Percentiles rank a stretch among this genome's conserved stretches.
phyloP scores from a whole-genome alignment of 2,329 filamentous ascomycete species.

The Clarireedia homoeocarpa region DNA sequence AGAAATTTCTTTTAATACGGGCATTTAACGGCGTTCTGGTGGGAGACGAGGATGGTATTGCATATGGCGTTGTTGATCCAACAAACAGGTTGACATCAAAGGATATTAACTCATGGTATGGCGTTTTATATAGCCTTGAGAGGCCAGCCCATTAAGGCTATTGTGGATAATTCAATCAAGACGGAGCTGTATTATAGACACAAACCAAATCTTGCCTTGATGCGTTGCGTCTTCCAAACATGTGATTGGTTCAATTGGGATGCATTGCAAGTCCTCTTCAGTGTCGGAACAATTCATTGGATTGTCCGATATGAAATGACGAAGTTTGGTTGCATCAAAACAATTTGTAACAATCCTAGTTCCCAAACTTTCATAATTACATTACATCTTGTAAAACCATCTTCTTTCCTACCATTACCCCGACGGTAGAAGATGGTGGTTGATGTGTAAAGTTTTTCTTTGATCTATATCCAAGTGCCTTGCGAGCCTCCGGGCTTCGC shows the following conservation, averaged over 20 bases:
- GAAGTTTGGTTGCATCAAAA: not conserved
- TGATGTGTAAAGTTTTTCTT: slow-evolving; percentile 1
- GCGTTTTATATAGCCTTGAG: not conserved
- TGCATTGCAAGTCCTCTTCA: no score
- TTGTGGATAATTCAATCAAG: not conserved
- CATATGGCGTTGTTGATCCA: slow-evolving; percentile 1
- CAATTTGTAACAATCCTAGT: not conserved
- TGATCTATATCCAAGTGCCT: not conserved
- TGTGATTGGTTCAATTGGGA: no score
- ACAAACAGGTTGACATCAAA: not conserved
- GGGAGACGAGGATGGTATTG: not conserved
- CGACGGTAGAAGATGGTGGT: not conserved
- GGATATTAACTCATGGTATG: slow-evolving; percentile 3
- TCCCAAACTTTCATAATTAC: no score
- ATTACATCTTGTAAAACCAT: no score
- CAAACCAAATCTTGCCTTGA: not conserved
- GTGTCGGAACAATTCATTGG: not conserved
- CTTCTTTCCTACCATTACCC: not conserved
- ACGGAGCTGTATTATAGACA: not conserved
- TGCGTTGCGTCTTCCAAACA: no score
- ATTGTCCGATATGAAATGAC: slow-evolving; percentile 3
- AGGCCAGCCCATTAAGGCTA: no score
- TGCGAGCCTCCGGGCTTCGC: slow-evolving; percentile 24
- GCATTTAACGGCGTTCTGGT: slow-evolving; percentile 7
- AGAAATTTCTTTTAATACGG: not conserved